Conservation (phyloP, 139 green algal genomes). For the Tetradesmus obliquus region DNA sequence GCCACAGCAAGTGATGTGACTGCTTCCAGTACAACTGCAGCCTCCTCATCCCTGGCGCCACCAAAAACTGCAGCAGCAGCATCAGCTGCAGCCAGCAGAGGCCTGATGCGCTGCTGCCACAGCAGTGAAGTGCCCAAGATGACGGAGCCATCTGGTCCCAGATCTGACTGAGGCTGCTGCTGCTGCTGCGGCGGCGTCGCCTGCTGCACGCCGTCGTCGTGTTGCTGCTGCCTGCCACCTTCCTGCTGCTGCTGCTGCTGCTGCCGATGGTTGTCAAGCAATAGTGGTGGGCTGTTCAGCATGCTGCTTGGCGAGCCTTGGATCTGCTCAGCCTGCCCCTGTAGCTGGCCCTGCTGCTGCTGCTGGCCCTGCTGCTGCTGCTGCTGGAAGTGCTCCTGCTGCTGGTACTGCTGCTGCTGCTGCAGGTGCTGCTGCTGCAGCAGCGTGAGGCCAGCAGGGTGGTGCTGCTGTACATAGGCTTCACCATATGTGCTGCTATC, state of each 20-base stretch:
- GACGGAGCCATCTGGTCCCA: background rate
- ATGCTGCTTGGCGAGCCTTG: background rate
- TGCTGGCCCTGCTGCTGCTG: background rate
- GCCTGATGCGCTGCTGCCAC: constrained; percentile 5
- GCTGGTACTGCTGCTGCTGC: background rate
- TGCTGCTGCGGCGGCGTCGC: background rate
- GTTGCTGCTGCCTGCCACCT: background rate
- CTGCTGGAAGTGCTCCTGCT: constrained; percentile 26
- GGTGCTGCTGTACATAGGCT: background rate
- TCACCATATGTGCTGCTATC: background rate
- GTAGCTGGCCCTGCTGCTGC: background rate
- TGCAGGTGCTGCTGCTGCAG: background rate
- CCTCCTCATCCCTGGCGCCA: background rate
- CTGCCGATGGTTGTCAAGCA: background rate
- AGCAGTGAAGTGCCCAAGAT: background rate
- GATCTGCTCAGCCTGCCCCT: background rate
- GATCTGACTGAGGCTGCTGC: background rate
- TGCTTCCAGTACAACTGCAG: background rate
- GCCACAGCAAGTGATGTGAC: background rate
- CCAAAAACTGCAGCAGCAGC: background rate
- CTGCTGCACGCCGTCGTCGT: background rate
- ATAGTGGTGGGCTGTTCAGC: background rate
- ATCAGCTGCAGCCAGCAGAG: background rate
- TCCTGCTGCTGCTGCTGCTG: background rate
- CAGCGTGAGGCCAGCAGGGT: background rate